These are phyloP conservation scores for Linderina pennispora DNA, from an alignment of 192 early-diverging fungal species.

Conservation along the genomic window DNA sequence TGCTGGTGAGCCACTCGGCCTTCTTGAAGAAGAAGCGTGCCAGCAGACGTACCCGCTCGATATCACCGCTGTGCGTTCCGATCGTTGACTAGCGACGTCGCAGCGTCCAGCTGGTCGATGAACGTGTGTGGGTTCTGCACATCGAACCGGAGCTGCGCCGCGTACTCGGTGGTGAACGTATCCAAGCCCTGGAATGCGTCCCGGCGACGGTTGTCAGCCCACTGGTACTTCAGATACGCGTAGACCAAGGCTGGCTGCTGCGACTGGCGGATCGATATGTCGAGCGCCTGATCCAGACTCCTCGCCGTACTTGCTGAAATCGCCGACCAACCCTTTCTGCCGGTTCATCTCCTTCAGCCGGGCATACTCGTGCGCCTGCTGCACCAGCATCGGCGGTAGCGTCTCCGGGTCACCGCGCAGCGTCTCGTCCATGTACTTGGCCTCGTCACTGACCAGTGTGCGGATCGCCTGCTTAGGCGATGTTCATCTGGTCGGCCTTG, in stretches of 20 bases:
- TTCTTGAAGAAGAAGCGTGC: constrained; percentile 84
- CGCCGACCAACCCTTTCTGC: constrained; percentile 2
- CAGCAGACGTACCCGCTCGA: constrained; percentile 39
- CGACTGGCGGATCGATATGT: constrained; percentile 9
- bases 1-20: constrained; percentile 80
- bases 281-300: constrained; percentile 1
- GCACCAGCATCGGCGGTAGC: background rate
- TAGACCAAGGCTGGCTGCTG: constrained; percentile 54
- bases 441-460: constrained; percentile 58
- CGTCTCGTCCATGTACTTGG: constrained; percentile 34
- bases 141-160: constrained; percentile 24
- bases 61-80: constrained; percentile 8
- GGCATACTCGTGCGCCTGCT: constrained; percentile 9
- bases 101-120: constrained; percentile 18
- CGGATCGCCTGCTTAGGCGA: constrained; percentile 76
- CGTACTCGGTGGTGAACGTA: constrained; percentile 68
- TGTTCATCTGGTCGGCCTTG: constrained; percentile 69
- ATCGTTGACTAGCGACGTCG: background rate
- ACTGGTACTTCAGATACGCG: constrained; percentile 72
- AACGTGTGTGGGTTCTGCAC: constrained; percentile 11
- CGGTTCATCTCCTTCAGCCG: constrained; percentile 3
- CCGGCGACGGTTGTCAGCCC: constrained; percentile 14
- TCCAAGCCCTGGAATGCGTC: constrained; percentile 65
- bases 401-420: background rate
- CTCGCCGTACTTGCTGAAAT: background rate